Conservation (phyloP, 2,329 filamentous ascomycete genomes). For the Aspergillus chevalieri region DNA sequence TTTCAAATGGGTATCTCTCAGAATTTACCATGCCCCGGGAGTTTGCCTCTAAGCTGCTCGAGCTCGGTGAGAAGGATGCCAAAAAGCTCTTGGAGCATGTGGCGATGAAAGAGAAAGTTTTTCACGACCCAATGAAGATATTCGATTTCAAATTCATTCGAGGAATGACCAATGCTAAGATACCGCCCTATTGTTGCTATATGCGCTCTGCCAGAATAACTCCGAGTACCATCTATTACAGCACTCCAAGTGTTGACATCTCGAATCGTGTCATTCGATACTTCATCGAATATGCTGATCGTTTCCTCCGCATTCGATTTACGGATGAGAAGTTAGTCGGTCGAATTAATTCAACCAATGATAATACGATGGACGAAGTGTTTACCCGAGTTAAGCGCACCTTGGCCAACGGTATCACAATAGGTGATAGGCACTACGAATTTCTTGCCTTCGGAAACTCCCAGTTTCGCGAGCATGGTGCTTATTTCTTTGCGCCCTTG, state of each 20-base stretch:
- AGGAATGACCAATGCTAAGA: constrained; percentile 45
- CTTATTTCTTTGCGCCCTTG: constrained; percentile 82
- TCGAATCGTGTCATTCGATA: constrained; percentile 81
- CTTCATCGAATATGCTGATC: constrained; percentile 62
- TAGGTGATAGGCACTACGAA: constrained; percentile 76
- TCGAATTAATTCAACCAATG: constrained; percentile 53
- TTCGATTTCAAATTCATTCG: constrained; percentile 50
- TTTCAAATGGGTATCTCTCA: constrained; percentile 71
- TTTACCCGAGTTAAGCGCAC: constrained; percentile 68
- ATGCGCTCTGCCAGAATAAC: constrained; percentile 74
- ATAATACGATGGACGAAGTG: constrained; percentile 58
- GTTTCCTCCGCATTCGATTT: constrained; percentile 85
- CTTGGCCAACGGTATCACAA: constrained; percentile 69
- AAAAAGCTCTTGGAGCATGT: constrained; percentile 67
- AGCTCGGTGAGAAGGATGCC: constrained; percentile 50
- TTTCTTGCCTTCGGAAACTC: constrained; percentile 95
- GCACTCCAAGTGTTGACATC: constrained; percentile 71
- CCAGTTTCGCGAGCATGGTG: constrained; percentile 84
- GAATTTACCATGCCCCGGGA: constrained; percentile 65
- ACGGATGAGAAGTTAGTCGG: constrained; percentile 68
- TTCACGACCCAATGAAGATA: constrained; percentile 66
- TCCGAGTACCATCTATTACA: constrained; percentile 73
- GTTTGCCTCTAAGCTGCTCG: constrained; percentile 60
- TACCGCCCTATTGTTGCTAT: constrained; percentile 68
- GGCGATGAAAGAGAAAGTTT: constrained; percentile 55